Conservation (phyloP, 1,139 yeast species). For the Suhomyces coccinellae region DNA sequence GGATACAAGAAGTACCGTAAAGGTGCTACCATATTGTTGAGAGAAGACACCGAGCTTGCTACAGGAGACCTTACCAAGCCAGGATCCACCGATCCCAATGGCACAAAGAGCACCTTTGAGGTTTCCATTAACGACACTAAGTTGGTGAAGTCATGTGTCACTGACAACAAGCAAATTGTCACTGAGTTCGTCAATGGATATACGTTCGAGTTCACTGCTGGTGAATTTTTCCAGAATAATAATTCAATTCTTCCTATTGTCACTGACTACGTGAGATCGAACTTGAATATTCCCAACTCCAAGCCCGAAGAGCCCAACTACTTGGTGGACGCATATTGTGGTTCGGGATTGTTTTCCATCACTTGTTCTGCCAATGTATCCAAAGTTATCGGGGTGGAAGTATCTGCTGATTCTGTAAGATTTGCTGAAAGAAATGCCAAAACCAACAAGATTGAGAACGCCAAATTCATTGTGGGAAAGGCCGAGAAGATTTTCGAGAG, state of each 20-base stretch:
- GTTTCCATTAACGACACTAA: constrained; percentile 22
- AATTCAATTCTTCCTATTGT: constrained; percentile 85
- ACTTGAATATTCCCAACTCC: constrained; percentile 49
- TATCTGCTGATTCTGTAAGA: constrained; percentile 85
- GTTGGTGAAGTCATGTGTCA: constrained; percentile 54
- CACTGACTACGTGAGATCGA: constrained; percentile 74
- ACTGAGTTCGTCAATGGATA: constrained; percentile 74
- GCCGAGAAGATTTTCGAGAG: constrained; percentile 86
- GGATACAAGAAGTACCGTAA: constrained; percentile 62
- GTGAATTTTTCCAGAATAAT: constrained; percentile 94
- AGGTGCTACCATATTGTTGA: constrained; percentile 82
- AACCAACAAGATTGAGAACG: constrained; percentile 70
- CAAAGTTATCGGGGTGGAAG: constrained; percentile 89
- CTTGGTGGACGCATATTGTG: constrained; percentile 95
- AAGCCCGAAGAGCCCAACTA: constrained; percentile 49
- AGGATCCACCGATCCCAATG: constrained; percentile 46
- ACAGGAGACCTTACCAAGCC: constrained; percentile 20
- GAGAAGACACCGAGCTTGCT: constrained; percentile 65
- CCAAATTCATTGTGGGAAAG: constrained; percentile 84
- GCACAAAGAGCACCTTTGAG: constrained; percentile 31
- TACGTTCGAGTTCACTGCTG: constrained; percentile 85
- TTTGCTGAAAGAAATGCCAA: constrained; percentile 84
- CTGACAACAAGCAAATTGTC: constrained; percentile 76
- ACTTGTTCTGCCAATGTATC: constrained; percentile 80
- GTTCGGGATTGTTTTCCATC: constrained; percentile 90